A percentile compares a stretch with the other conserved stretches of the same genome.
These are phyloP conservation scores for Solanum bulbocastanum DNA, from an alignment of 257 asterid genomes.

Conservation along the genomic window DNA sequence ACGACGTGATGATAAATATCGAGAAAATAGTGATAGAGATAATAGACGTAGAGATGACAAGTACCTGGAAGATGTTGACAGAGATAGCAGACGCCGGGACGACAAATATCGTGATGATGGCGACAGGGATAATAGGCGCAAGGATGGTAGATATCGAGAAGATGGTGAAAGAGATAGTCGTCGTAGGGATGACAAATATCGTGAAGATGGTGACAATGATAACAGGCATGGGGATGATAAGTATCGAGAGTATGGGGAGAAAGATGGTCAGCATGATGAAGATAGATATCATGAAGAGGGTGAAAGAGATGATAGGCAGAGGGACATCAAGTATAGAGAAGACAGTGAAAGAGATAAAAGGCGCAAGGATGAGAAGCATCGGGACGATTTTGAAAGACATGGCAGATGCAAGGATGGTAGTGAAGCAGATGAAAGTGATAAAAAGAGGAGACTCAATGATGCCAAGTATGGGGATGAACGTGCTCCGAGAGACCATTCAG, in stretches of 20 bases:
- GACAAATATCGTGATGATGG: conserved; percentile 48
- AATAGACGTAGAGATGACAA: conserved; percentile 25
- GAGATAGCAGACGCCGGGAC: conserved; percentile 55
- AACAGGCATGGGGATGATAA: conserved; percentile 45
- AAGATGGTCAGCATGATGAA: conserved; percentile 45
- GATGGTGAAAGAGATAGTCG: conserved; percentile 50
- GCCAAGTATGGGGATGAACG: conserved; percentile 59
- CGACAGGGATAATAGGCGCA: conserved; percentile 39
- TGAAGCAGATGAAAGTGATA: conserved; percentile 49
- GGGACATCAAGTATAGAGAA: conserved; percentile 44
- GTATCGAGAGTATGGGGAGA: conserved; percentile 52
- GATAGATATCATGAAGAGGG: conserved; percentile 59
- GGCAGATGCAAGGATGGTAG: conserved; percentile 42
- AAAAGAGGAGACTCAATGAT: conserved; percentile 64
- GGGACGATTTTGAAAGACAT: conserved; percentile 60
- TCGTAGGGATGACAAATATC: conserved; percentile 45
- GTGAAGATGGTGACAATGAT: conserved; percentile 51
- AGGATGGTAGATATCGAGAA: conserved; percentile 45
- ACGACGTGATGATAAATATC: conserved; percentile 30
- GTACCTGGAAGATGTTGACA: conserved; percentile 47
- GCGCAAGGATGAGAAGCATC: conserved; percentile 48
- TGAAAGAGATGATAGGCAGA: conserved; percentile 34
- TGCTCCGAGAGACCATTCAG: conserved; percentile 44
- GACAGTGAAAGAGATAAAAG: conserved; percentile 46
- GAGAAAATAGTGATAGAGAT: conserved; percentile 11